Evolutionary conservation across 345 rosid species (phyloP).

Genomic region (Populus tremula): DNA sequence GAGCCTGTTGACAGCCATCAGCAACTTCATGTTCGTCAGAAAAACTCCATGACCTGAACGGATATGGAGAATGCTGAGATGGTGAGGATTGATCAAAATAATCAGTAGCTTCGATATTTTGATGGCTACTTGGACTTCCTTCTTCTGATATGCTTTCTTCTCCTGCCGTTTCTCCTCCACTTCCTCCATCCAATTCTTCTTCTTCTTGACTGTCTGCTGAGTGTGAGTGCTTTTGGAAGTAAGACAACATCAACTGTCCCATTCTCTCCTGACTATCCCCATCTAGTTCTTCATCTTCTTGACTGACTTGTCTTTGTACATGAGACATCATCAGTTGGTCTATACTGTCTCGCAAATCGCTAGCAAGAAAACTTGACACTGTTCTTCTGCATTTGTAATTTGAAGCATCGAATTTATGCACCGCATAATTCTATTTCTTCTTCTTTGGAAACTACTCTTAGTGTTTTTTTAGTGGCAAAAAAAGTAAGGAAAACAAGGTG

Average conservation of each 20-base stretch:
- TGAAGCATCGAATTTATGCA: no score
- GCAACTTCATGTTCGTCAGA: constrained; percentile 38
- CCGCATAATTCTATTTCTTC: not conserved
- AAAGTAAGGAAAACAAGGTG: not conserved
- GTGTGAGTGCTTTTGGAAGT: constrained; percentile 23
- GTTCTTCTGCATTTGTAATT: constrained; percentile 48
- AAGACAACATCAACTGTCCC: constrained; percentile 29
- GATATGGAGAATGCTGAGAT: constrained; percentile 36
- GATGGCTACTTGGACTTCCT: constrained; percentile 30
- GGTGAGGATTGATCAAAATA: constrained; percentile 43
- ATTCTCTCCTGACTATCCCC: constrained; percentile 33
- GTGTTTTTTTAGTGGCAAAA: not conserved
- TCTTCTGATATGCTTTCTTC: constrained; percentile 10
- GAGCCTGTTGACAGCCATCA: constrained; percentile 34
- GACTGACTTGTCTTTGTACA: constrained; percentile 36
- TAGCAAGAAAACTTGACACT: constrained; percentile 64
- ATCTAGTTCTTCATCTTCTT: constrained; percentile 20
- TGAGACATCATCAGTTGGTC: constrained; percentile 58
- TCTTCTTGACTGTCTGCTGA: constrained; percentile 1
- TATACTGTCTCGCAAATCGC: constrained; percentile 70
- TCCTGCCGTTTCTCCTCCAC: constrained; percentile 8
- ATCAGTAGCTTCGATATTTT: constrained; percentile 39
- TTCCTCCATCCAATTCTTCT: constrained; percentile 2
- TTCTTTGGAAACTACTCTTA: not conserved
- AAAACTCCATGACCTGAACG: constrained; percentile 47